A percentile compares a stretch with the other conserved stretches of the same genome.
phyloP scores from a whole-genome alignment of 176 grass and related monocot genomes.

The Oropetium thomaeum region DNA sequence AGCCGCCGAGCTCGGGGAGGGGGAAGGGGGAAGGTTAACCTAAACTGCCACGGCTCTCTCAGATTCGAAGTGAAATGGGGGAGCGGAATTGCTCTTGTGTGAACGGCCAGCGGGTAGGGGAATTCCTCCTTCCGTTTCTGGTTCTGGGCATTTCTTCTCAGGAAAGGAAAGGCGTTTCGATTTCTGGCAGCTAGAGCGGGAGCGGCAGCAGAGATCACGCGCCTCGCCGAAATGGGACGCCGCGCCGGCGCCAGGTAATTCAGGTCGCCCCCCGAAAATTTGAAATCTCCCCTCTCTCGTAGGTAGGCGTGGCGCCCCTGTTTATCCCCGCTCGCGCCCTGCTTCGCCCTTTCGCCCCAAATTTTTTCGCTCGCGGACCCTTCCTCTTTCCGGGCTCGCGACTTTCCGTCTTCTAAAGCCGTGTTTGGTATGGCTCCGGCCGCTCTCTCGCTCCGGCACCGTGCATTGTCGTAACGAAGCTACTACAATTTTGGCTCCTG shows the following conservation, averaged over 20 bases:
- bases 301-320: background rate
- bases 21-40: background rate
- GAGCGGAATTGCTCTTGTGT: background rate
- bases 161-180: background rate
- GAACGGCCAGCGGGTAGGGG: background rate
- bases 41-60: background rate
- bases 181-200: background rate
- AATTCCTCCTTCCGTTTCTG: slow-evolving; percentile 13
- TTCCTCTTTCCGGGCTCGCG: too few relatives aligned
- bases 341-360: background rate
- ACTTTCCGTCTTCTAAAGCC: too few relatives aligned
- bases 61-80: background rate
- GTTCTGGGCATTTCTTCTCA: background rate
- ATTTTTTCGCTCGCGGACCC: too few relatives aligned
- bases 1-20: background rate
- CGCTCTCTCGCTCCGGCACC: too few relatives aligned
- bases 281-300: slow-evolving; percentile 2
- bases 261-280: background rate
- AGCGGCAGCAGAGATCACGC: background rate
- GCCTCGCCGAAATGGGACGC: background rate
- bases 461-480: too few relatives aligned
- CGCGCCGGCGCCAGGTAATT: background rate
- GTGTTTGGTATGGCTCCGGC: too few relatives aligned
- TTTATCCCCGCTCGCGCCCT: background rate
- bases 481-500: too few relatives aligned